Percentiles rank a stretch among this genome's conserved stretches.
Evolutionary conservation across 345 rosid species (phyloP).

Genomic region (Euphorbia tirucalli): DNA sequence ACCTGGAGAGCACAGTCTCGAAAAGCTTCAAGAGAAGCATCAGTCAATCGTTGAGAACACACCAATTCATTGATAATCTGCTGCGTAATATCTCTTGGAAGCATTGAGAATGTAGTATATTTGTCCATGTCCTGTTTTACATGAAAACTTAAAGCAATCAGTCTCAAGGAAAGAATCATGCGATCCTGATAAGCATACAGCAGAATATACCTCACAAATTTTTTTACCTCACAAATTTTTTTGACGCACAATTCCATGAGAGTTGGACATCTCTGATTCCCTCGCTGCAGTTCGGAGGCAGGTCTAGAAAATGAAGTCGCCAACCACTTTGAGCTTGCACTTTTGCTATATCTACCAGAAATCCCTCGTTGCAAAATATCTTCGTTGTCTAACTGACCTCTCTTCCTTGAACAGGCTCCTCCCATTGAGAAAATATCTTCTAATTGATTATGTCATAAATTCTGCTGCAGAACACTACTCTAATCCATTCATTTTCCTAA

Average conservation of each 20-base stretch:
- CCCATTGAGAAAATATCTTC: conserved; percentile 59
- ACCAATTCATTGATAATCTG: conserved; percentile 77
- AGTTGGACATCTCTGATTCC: conserved; percentile 51
- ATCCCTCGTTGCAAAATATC: conserved; percentile 52
- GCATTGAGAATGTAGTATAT: conserved; percentile 50
- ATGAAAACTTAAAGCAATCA: no score
- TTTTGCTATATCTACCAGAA: conserved; percentile 58
- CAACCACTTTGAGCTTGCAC: conserved; percentile 82
- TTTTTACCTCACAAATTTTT: conserved; percentile 37
- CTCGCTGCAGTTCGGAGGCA: conserved; percentile 33
- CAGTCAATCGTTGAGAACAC: conserved; percentile 42
- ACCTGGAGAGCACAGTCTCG: conserved; percentile 93
- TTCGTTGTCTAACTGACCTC: conserved; percentile 57
- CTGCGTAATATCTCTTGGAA: conserved; percentile 89
- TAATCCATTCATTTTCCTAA: conserved; percentile 31
- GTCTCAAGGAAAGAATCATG: no score
- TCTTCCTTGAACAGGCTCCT: conserved; percentile 94
- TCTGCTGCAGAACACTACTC: conserved; percentile 27
- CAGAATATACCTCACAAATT: no score
- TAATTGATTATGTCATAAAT: conserved; percentile 19
- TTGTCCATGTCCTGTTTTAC: conserved; percentile 58
- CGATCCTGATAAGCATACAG: no score
- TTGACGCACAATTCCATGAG: conserved; percentile 74
- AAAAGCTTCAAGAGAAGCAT: conserved; percentile 59
- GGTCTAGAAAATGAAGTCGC: conserved; percentile 65